These are phyloP conservation scores for Solanum aculeatissimum DNA, from an alignment of 305 asterid species.

Conservation along the genomic window DNA sequence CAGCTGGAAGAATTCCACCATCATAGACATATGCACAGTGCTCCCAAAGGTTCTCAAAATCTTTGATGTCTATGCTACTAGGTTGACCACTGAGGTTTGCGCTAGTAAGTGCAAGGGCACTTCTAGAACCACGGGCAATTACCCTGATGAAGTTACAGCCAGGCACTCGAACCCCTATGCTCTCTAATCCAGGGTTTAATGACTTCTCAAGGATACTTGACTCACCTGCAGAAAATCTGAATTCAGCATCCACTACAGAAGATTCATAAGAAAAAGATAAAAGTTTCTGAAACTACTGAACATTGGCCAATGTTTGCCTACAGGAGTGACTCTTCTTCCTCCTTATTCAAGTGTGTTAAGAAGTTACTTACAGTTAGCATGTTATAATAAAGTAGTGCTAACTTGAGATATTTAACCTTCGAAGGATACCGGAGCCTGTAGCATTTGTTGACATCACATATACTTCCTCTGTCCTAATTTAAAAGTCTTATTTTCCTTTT, in stretches of 20 bases:
- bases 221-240: slow-evolving; percentile 38
- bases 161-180: slow-evolving; percentile 90
- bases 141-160: slow-evolving; percentile 61
- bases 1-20: slow-evolving; percentile 72
- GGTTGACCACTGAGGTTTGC: slow-evolving; percentile 84
- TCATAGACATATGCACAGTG: slow-evolving; percentile 61
- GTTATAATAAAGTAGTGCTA: neutral
- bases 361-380: neutral
- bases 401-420: neutral
- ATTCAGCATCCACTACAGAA: neutral
- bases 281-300: neutral
- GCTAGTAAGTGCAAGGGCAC: slow-evolving; percentile 86
- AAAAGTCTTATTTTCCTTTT: too few species aligned
- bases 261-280: neutral
- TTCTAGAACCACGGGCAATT: slow-evolving; percentile 59
- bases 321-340: neutral
- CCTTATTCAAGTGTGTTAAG: neutral
- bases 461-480: neutral
- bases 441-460: neutral
- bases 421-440: neutral
- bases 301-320: neutral
- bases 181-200: slow-evolving; percentile 68
- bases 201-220: slow-evolving; percentile 75
- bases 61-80: slow-evolving; percentile 65
- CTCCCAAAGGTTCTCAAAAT: slow-evolving; percentile 69